Percentiles rank a stretch among this genome's conserved stretches.
Conservation (phyloP, 2,329 filamentous ascomycete species). For the Trichoderma hamatum region DNA sequence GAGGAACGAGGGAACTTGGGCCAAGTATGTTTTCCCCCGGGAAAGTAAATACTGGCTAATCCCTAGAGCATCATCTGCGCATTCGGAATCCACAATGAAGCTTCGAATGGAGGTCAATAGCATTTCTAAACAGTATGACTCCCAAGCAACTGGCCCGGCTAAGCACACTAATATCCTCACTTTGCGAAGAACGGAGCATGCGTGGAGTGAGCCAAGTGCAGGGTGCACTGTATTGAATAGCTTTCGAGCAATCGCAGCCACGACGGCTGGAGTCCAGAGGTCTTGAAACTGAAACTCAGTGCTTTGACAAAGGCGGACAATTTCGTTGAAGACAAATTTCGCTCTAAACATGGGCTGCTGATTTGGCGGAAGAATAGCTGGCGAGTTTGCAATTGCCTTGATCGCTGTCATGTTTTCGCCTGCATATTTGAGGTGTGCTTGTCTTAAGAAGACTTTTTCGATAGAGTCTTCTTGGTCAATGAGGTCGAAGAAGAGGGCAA, state of each 20-base stretch:
- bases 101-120: constrained; percentile 77
- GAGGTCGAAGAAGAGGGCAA: constrained; percentile 74
- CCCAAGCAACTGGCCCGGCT: constrained; percentile 70
- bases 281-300: constrained; percentile 64
- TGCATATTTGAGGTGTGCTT: constrained; percentile 61
- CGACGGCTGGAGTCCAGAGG: constrained; percentile 77
- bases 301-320: constrained; percentile 76
- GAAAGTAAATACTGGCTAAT: constrained; percentile 82
- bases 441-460: constrained; percentile 67
- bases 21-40: constrained; percentile 67
- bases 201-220: constrained; percentile 82
- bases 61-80: constrained; percentile 86
- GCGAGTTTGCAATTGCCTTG: constrained; percentile 67
- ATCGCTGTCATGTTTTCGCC: constrained; percentile 70
- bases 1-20: constrained; percentile 70
- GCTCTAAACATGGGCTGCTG: constrained; percentile 87
- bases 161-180: constrained; percentile 79
- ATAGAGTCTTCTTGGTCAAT: constrained; percentile 77
- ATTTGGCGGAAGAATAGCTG: constrained; percentile 67
- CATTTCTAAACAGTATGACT: constrained; percentile 88
- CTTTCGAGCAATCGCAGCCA: constrained; percentile 73
- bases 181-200: constrained; percentile 84
- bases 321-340: constrained; percentile 73
- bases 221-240: constrained; percentile 81
- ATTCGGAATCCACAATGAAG: constrained; percentile 81